These are phyloP conservation scores for Hymenoscyphus scutula DNA, from an alignment of 2,329 filamentous ascomycete genomes.

Conservation along the genomic window DNA sequence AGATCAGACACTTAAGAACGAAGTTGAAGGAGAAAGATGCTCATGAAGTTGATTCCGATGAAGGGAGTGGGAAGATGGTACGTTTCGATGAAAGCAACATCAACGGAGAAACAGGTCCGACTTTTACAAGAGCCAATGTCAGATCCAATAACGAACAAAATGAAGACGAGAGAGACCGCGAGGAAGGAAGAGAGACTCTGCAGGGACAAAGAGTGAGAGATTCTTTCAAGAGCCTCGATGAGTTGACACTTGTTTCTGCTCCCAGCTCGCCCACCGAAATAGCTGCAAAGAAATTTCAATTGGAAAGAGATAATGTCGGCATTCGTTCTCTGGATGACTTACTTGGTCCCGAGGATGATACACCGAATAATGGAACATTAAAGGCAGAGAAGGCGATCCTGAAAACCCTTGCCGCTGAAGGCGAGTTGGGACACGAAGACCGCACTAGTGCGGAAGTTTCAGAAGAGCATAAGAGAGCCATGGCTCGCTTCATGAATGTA, in stretches of 20 bases:
- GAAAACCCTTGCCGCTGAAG: background rate
- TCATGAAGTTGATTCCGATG: background rate
- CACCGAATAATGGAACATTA: background rate
- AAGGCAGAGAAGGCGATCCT: background rate
- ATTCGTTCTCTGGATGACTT: conserved; percentile 18
- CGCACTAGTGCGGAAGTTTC: background rate
- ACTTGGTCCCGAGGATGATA: conserved; percentile 8
- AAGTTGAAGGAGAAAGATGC: background rate
- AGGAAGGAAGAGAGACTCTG: background rate
- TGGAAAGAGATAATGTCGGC: conserved; percentile 15
- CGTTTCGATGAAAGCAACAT: background rate
- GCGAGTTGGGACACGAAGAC: background rate
- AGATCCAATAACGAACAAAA: background rate
- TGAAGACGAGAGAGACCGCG: background rate
- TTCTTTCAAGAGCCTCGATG: background rate
- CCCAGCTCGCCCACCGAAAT: conserved; percentile 4
- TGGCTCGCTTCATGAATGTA: conserved; percentile 17
- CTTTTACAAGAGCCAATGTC: background rate
- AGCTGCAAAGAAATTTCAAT: background rate
- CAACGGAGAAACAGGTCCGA: background rate
- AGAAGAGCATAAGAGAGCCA: conserved; percentile 15
- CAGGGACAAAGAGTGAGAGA: background rate
- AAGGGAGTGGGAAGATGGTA: background rate
- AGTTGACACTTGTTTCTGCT: background rate
- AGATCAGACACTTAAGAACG: conserved; percentile 15